Base-by-base conservation (phyloP, 2,329 filamentous ascomycete genomes). In the Chrysoporthe cubensis region DNA sequence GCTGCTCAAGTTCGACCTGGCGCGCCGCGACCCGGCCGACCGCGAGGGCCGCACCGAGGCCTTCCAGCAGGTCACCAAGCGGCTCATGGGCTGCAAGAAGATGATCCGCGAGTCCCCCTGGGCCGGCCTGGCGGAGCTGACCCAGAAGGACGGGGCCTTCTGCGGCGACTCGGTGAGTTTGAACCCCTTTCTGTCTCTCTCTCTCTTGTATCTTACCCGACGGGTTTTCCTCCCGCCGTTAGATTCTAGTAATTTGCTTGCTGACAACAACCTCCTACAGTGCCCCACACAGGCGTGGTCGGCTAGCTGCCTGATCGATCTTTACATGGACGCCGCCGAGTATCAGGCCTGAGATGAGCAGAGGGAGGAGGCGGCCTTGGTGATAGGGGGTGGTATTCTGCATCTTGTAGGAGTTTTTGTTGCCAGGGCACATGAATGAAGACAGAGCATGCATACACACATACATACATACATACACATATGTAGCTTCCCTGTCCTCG, bases 201-300 rank as follows among this genome's bases (percentile, higher is more conserved):
- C 60, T 50, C 61, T 59, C 50, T 63, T 60, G 54, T 60, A 3
- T 18, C 18, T 34, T 8, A 6, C 16, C 42, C 18, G 7, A 1
- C 4, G 46, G 21, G n/a, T 14, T 56, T 16, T 18, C 34, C n/a
- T 3, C 26, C 26, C 26, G 26, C 26, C 26, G 26, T 26, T 0
- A 0, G 26, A 26, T 26, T 26, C 26, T 26, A 26, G 26, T 26
- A 0, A 26, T 21, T 13, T 37, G 40, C 14, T n/a, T 69, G 18
- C 64, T 58, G 63, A 68, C 57, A 50, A 44, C 21, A 60, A 2
- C 46, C 3, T n/a, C 26, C 59, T 50, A 66, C 76, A 96, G 90
- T 96, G 91, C 64, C 96, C 96, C 37, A 97, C 96, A 0, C 96
- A 99, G 79, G 91, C 96, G 64, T 99, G 96, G 96, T 97, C 94